A percentile compares a stretch with the other conserved stretches of the same genome.
These are phyloP conservation scores for Diplodia scrobiculata DNA, from an alignment of 2,329 filamentous ascomycete genomes.

Conservation along the genomic window DNA sequence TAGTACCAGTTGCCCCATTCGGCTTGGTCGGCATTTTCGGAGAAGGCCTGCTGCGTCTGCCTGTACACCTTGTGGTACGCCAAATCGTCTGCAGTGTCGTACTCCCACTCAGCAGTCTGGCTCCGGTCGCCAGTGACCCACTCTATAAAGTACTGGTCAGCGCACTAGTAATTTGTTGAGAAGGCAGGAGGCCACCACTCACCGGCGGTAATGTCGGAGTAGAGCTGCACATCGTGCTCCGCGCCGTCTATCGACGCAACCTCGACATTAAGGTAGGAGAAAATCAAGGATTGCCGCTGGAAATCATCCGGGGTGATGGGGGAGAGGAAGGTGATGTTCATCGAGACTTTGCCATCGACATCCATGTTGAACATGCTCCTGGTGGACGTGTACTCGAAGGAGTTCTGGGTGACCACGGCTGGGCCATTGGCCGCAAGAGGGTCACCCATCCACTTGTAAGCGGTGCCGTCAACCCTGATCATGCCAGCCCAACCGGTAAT, in stretches of 20 bases:
- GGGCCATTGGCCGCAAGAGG: slow-evolving; percentile 46
- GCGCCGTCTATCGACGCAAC: slow-evolving; percentile 64
- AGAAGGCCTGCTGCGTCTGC: slow-evolving; percentile 52
- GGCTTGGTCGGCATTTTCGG: slow-evolving; percentile 52
- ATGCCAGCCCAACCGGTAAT: slow-evolving; percentile 68
- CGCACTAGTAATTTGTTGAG: neutral
- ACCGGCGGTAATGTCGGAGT: slow-evolving; percentile 72
- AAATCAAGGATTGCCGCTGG: slow-evolving; percentile 67
- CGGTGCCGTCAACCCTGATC: slow-evolving; percentile 65
- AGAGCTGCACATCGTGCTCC: slow-evolving; percentile 67
- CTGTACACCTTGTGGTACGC: slow-evolving; percentile 63
- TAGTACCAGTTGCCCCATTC: slow-evolving; percentile 61
- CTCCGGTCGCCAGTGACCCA: slow-evolving; percentile 67
- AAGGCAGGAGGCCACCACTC: slow-evolving; percentile 36
- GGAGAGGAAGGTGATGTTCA: slow-evolving; percentile 71
- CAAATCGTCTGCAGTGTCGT: slow-evolving; percentile 48
- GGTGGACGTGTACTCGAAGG: slow-evolving; percentile 71
- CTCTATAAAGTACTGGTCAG: slow-evolving; percentile 54
- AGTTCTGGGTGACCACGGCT: slow-evolving; percentile 57
- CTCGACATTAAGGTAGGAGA: slow-evolving; percentile 69
- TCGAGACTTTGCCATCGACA: slow-evolving; percentile 61
- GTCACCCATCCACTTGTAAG: slow-evolving; percentile 69
- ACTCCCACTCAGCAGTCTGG: slow-evolving; percentile 64
- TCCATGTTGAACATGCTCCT: slow-evolving; percentile 69
- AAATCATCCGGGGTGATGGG: slow-evolving; percentile 69